These are phyloP conservation scores for Aspergillus jensenii DNA, from an alignment of 2,329 filamentous ascomycete genomes.

Conservation along the genomic window DNA sequence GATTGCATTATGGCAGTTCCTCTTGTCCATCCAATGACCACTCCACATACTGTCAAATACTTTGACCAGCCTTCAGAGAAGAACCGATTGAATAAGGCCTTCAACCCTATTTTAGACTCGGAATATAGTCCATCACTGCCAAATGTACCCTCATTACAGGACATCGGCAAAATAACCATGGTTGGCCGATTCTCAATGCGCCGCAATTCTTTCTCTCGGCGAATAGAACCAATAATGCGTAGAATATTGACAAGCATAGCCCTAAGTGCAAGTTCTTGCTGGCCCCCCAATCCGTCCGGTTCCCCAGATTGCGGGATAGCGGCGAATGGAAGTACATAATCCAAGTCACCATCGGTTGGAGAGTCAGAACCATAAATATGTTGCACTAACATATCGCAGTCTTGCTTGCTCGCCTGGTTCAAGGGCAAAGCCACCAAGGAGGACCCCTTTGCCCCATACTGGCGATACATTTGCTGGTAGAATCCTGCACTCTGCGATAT, in stretches of 20 bases:
- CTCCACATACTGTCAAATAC: slow-evolving; percentile 43
- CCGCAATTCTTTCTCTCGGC: slow-evolving; percentile 14
- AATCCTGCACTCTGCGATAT: slow-evolving; percentile 27
- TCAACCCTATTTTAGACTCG: slow-evolving; percentile 46
- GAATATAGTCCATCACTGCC: slow-evolving; percentile 47
- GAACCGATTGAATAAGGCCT: slow-evolving; percentile 18
- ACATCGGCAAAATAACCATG: slow-evolving; percentile 44
- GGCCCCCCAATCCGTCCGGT: slow-evolving; percentile 32
- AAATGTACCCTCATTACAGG: slow-evolving; percentile 47
- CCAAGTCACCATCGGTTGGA: slow-evolving; percentile 34
- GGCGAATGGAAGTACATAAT: slow-evolving; percentile 45
- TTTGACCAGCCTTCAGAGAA: slow-evolving; percentile 20
- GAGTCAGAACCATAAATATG: slow-evolving; percentile 36
- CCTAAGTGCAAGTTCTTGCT: slow-evolving; percentile 18
- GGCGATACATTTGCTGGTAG: slow-evolving; percentile 37
- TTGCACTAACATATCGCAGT: slow-evolving; percentile 36
- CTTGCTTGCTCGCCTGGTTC: slow-evolving; percentile 44
- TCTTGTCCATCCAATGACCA: slow-evolving; percentile 48
- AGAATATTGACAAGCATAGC: slow-evolving; percentile 39
- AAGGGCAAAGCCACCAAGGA: slow-evolving; percentile 40
- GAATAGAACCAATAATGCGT: slow-evolving; percentile 38
- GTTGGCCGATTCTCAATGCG: slow-evolving; percentile 34
- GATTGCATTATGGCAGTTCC: slow-evolving; percentile 46
- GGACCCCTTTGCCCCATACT: slow-evolving; percentile 33
- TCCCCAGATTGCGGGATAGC: slow-evolving; percentile 40